Conservation (phyloP, 305 asterid species). For the Solanum chacoense region DNA sequence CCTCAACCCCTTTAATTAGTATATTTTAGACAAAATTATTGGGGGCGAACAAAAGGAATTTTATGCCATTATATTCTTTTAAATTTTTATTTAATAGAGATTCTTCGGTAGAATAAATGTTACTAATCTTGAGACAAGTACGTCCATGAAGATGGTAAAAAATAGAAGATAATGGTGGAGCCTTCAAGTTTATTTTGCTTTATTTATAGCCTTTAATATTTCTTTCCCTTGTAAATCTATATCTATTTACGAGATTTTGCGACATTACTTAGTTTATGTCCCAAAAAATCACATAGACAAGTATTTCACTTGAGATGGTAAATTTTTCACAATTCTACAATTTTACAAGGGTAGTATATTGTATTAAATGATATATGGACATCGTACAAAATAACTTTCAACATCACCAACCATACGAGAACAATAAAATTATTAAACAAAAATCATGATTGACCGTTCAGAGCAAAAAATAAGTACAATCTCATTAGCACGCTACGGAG, state of each 20-base stretch:
- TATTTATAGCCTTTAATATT: background rate
- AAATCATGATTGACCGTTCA: background rate
- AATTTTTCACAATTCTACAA: background rate
- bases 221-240: background rate
- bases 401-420: too few species aligned
- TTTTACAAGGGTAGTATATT: too few species aligned
- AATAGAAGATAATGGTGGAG: background rate
- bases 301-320: background rate
- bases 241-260: background rate
- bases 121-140: background rate
- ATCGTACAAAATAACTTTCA: too few species aligned
- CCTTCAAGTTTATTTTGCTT: background rate
- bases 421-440: too few species aligned
- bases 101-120: background rate
- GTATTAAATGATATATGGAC: too few species aligned
- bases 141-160: background rate
- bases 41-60: background rate
- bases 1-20: too few species aligned
- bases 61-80: background rate
- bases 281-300: background rate
- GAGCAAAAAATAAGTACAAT: background rate
- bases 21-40: background rate
- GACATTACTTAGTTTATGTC: background rate
- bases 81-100: background rate
- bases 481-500: background rate